Evolutionary conservation across 768 basidiomycete species (phyloP).

Genomic region (Ephemerocybe angulata): DNA sequence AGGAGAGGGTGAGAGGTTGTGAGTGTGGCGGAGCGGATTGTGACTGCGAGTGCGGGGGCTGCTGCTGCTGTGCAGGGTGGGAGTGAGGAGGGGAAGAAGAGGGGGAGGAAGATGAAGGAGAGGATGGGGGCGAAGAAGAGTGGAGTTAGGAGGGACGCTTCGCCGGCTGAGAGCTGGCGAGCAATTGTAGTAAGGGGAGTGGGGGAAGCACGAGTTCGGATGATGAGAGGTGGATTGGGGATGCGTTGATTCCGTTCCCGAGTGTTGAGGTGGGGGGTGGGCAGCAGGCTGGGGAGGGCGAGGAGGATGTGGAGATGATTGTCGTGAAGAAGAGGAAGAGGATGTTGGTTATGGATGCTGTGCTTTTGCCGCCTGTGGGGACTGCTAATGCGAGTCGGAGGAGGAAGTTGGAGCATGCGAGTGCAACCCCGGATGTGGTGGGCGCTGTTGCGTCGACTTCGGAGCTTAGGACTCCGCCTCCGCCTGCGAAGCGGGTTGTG

Average conservation of each 20-base stretch:
- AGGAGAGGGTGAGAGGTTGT: slow-evolving; percentile 17
- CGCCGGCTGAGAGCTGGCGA: neutral
- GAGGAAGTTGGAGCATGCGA: slow-evolving; percentile 5
- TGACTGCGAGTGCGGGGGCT: slow-evolving; percentile 13
- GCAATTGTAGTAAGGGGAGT: neutral
- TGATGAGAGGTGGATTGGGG: slow-evolving; percentile 22
- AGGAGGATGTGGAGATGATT: too few species aligned
- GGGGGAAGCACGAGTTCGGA: slow-evolving; percentile 25
- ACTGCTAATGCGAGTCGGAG: slow-evolving; percentile 1
- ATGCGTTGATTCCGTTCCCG: slow-evolving; percentile 5
- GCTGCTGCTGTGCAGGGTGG: slow-evolving; percentile 34
- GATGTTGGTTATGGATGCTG: slow-evolving; percentile 48
- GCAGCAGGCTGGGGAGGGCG: too few species aligned
- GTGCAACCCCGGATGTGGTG: too few species aligned
- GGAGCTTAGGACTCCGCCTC: neutral
- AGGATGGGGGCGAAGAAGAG: slow-evolving; percentile 12
- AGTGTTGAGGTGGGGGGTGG: too few species aligned
- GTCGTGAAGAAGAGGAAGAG: slow-evolving; percentile 43
- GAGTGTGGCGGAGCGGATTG: slow-evolving; percentile 46
- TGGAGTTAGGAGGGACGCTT: slow-evolving; percentile 15
- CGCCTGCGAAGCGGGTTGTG: neutral
- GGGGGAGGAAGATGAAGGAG: slow-evolving; percentile 26
- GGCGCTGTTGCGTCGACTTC: neutral
- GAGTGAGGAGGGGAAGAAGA: slow-evolving; percentile 28
- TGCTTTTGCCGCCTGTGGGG: slow-evolving; percentile 23